These are phyloP conservation scores for Botrytis tulipae DNA, from an alignment of 2,329 filamentous ascomycete genomes.

Conservation along the genomic window DNA sequence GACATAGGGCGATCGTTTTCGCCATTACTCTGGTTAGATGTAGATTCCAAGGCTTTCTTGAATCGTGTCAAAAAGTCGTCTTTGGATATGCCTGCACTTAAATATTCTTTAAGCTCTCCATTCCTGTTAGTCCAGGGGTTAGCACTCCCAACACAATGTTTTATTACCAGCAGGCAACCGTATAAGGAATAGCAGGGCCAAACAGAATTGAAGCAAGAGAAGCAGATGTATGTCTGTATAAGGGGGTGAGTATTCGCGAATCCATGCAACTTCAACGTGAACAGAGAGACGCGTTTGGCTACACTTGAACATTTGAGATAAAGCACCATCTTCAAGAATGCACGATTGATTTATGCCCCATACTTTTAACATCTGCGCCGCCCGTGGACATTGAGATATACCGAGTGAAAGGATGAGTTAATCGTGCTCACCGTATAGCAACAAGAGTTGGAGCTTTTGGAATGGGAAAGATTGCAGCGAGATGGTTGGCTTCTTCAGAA, in stretches of 20 bases:
- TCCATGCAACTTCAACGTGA: background rate
- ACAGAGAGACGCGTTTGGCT: background rate
- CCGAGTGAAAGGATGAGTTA: background rate
- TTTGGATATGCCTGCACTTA: slow-evolving; percentile 61
- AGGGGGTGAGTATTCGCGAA: background rate
- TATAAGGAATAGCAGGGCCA: background rate
- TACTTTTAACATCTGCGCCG: background rate
- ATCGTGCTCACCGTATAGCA: slow-evolving; percentile 63
- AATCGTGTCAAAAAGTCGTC: slow-evolving; percentile 65
- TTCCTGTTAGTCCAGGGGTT: slow-evolving; percentile 48
- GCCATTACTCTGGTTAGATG: background rate
- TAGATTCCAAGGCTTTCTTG: slow-evolving; percentile 39
- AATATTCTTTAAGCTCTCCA: slow-evolving; percentile 74
- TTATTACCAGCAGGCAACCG: background rate
- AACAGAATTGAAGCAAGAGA: background rate
- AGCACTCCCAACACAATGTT: background rate
- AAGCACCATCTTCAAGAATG: background rate
- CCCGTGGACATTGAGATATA: background rate
- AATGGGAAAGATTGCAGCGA: slow-evolving; percentile 81
- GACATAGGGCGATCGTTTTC: background rate
- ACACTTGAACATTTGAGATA: background rate
- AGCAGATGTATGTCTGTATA: background rate
- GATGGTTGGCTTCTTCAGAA: slow-evolving; percentile 76
- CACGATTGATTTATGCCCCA: background rate
- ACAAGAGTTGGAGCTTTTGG: slow-evolving; percentile 74